A percentile compares a stretch with the other conserved stretches of the same genome.
Conservation (phyloP, 1,284 basidiomycete species). For the Anthracocystis panici-leucophaei region DNA sequence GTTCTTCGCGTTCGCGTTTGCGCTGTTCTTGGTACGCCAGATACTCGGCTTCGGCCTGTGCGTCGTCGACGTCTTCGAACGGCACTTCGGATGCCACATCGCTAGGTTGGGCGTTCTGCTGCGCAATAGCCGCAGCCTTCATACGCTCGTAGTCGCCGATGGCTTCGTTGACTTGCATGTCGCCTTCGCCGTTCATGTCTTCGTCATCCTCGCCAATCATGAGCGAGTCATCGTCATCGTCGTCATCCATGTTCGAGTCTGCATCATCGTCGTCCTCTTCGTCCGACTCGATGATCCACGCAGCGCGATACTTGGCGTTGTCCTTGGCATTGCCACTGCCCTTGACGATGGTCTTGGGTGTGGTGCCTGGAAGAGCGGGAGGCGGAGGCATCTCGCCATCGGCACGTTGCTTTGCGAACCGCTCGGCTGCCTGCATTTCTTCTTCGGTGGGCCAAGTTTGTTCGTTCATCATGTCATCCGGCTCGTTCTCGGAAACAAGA, state of each 20-base stretch:
- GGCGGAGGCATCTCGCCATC: constrained; percentile 53
- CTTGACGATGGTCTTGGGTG: constrained; percentile 63
- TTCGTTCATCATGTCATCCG: constrained; percentile 89
- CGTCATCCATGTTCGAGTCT: constrained; percentile 79
- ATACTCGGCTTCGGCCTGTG: constrained; percentile 77
- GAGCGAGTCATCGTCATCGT: constrained; percentile 82
- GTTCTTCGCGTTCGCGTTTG: constrained; percentile 81
- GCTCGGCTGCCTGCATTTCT: constrained; percentile 77
- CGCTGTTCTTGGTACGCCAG: constrained; percentile 80
- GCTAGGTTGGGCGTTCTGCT: constrained; percentile 32
- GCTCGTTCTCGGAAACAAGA: constrained; percentile 85
- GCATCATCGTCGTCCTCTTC: constrained; percentile 63
- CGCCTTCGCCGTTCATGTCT: constrained; percentile 73
- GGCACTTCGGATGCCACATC: constrained; percentile 32
- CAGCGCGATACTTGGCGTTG: constrained; percentile 63
- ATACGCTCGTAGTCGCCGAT: constrained; percentile 89
- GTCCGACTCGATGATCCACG: constrained; percentile 67
- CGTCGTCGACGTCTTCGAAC: constrained; percentile 69
- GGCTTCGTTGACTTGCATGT: constrained; percentile 79
- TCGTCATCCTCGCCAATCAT: constrained; percentile 80
- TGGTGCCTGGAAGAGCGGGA: constrained; percentile 70
- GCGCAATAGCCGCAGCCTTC: constrained; percentile 74
- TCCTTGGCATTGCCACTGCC: constrained; percentile 68
- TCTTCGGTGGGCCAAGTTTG: constrained; percentile 99
- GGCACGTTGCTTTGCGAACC: constrained; percentile 29